These are phyloP conservation scores for Colletotrichum chrysophilum DNA, from an alignment of 2,329 filamentous ascomycete species.

Conservation along the genomic window DNA sequence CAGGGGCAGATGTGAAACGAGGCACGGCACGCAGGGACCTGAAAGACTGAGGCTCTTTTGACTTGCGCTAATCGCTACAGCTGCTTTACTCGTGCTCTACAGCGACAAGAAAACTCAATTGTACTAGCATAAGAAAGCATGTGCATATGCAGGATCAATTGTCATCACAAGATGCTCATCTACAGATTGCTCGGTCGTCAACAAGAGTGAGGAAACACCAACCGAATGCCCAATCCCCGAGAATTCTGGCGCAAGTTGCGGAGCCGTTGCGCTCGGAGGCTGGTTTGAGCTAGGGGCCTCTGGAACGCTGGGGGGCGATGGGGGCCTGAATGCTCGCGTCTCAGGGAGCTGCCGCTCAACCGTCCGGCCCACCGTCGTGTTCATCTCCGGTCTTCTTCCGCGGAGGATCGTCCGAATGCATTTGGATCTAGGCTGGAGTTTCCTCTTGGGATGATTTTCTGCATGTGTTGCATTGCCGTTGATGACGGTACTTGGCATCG, in stretches of 20 bases:
- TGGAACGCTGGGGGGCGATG: background rate
- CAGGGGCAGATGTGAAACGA: background rate
- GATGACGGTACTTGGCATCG: background rate
- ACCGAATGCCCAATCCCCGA: background rate
- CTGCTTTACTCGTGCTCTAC: background rate
- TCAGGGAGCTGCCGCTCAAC: background rate
- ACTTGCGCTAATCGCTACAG: background rate
- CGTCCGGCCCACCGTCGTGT: background rate
- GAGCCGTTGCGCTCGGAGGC: background rate
- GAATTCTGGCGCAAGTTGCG: background rate
- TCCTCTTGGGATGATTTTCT: background rate
- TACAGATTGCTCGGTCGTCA: no score
- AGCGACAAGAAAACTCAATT: background rate
- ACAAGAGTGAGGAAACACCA: background rate
- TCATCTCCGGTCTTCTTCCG: background rate
- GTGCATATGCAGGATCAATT: background rate
- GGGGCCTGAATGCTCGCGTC: background rate
- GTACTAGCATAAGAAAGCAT: background rate
- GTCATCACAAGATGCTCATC: no score
- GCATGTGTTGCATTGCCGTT: background rate
- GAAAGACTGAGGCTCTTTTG: background rate
- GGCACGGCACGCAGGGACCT: background rate
- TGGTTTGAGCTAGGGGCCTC: background rate
- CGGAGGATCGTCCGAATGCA: background rate
- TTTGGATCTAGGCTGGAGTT: background rate